These are phyloP conservation scores for Chrysanthemum lavandulifolium DNA, from an alignment of 129 eudicot genomes.

Conservation along the genomic window DNA sequence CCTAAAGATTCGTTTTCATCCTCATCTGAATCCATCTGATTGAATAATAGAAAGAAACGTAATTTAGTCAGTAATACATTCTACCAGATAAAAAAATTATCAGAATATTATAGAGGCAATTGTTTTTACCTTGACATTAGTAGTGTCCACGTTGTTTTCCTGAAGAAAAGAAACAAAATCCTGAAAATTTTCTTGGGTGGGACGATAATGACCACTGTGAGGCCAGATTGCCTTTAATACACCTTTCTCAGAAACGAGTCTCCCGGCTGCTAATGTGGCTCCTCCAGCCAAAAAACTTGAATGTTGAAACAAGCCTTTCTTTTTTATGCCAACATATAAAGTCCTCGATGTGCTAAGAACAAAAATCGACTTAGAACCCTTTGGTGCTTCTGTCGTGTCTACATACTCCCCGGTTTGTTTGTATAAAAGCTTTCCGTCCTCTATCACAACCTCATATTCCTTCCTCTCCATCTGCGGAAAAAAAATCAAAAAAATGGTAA, in stretches of 20 bases:
- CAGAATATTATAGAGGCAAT: not conserved
- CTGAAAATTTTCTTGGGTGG: conserved; percentile 84
- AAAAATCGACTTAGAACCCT: conserved; percentile 88
- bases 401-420: conserved; percentile 57
- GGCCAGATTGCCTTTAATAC: conserved; percentile 95
- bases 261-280: conserved; percentile 95
- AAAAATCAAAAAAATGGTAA: not conserved
- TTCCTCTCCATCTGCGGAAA: conserved; percentile 73
- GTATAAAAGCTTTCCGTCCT: conserved; percentile 69
- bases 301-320: conserved; percentile 92
- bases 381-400: conserved; percentile 52
- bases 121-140: conserved; percentile 63
- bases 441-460: conserved; percentile 73
- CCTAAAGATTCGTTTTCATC: conserved; percentile 55
- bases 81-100: not conserved
- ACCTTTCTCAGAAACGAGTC: conserved; percentile 80
- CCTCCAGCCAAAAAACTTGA: conserved; percentile 98
- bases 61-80: conserved; percentile 21
- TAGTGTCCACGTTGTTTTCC: conserved; percentile 67
- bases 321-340: conserved; percentile 80
- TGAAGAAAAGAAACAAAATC: conserved; percentile 69
- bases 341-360: conserved; percentile 87
- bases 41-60: not conserved
- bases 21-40: conserved; percentile 79
- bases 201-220: conserved; percentile 94